Conservation (phyloP, 2,329 filamentous ascomycete species). For the Elsinoe fawcettii region DNA sequence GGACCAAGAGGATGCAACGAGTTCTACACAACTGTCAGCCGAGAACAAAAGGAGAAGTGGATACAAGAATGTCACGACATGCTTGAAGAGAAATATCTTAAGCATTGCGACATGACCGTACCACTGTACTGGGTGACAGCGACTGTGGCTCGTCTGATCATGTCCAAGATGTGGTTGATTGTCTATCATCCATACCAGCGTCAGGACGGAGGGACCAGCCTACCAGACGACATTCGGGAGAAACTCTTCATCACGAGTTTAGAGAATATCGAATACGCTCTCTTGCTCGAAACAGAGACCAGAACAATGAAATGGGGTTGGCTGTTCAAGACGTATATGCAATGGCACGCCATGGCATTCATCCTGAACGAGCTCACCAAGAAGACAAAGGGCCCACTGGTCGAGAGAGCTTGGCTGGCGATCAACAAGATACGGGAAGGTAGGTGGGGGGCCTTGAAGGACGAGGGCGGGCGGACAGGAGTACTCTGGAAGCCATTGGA, state of each 20-base stretch:
- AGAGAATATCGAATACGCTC: conserved; percentile 65
- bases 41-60: conserved; percentile 43
- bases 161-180: conserved; percentile 71
- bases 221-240: conserved; percentile 57
- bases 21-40: conserved; percentile 37
- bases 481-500: conserved; percentile 57
- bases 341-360: conserved; percentile 59
- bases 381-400: conserved; percentile 48
- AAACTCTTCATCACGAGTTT: conserved; percentile 64
- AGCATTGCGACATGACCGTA: conserved; percentile 46
- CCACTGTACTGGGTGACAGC: conserved; percentile 62
- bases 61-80: conserved; percentile 41
- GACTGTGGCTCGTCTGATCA: conserved; percentile 61
- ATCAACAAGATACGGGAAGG: conserved; percentile 42
- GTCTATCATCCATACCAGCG: conserved; percentile 67
- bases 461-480: conserved; percentile 33
- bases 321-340: conserved; percentile 57
- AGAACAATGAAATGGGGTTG: conserved; percentile 57
- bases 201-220: conserved; percentile 46
- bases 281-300: conserved; percentile 57
- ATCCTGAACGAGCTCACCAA: conserved; percentile 53
- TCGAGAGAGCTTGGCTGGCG: conserved; percentile 54
- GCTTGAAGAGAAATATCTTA: conserved; percentile 44
- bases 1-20: conserved; percentile 35
- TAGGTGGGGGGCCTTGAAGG: conserved; percentile 33